Evolutionary conservation across 371 early-diverging fungal species (phyloP).

Genomic region (Apophysomyces elegans): DNA sequence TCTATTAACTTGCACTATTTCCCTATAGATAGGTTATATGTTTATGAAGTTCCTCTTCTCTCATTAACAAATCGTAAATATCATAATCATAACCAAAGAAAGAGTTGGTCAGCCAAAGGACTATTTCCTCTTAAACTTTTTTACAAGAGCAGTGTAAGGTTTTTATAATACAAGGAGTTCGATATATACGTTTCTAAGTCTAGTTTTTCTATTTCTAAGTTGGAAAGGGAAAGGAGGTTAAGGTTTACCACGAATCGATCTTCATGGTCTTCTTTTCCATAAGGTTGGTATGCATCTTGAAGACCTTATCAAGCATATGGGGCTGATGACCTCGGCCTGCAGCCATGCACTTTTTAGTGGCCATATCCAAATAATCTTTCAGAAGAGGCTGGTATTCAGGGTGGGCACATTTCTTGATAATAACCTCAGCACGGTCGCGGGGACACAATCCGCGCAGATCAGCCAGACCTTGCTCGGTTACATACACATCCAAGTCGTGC

Average conservation of each 20-base stretch:
- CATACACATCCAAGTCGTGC: conserved; percentile 57
- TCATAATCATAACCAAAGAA: too few relatives aligned
- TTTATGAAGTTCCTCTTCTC: too few relatives aligned
- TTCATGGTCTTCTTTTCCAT: conserved; percentile 62
- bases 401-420: conserved; percentile 59
- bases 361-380: conserved; percentile 55
- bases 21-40: too few relatives aligned
- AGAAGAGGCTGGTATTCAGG: conserved; percentile 56
- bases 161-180: conserved; percentile 2
- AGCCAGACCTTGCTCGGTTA: conserved; percentile 60
- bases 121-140: background rate
- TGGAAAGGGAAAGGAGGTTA: conserved; percentile 1
- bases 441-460: conserved; percentile 59
- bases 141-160: background rate
- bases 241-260: conserved; percentile 53
- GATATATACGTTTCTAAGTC: conserved; percentile 5
- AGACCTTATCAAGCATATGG: conserved; percentile 60
- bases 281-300: conserved; percentile 60
- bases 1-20: too few relatives aligned
- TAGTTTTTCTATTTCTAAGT: conserved; percentile 10
- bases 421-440: conserved; percentile 54
- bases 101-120: too few relatives aligned
- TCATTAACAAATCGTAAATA: too few relatives aligned
- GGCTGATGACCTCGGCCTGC: conserved; percentile 58
- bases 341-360: conserved; percentile 55